phyloP scores from a whole-genome alignment of 805 yeast species.

The Zygoascus ofunaensis region DNA sequence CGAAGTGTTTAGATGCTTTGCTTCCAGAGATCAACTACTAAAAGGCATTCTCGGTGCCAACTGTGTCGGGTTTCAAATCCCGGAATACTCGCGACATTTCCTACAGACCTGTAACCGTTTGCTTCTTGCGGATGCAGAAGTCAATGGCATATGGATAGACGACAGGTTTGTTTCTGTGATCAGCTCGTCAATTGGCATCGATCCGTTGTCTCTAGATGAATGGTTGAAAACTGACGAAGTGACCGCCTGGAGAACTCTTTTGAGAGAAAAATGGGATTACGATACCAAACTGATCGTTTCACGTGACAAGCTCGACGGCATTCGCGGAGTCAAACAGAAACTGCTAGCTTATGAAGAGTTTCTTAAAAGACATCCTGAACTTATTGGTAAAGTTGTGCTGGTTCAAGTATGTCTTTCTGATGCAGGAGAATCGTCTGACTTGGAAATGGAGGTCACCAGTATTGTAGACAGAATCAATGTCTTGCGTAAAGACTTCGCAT shows the following conservation, averaged over 20 bases:
- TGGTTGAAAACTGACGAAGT: constrained; percentile 34
- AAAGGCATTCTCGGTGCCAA: constrained; percentile 86
- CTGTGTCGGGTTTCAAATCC: constrained; percentile 79
- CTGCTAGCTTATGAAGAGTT: constrained; percentile 78
- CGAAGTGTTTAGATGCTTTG: constrained; percentile 89
- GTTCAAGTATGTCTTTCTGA: constrained; percentile 48
- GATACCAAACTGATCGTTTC: constrained; percentile 57
- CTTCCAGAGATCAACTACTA: constrained; percentile 69
- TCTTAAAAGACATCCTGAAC: constrained; percentile 61
- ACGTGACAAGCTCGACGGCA: constrained; percentile 78
- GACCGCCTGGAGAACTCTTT: constrained; percentile 33
- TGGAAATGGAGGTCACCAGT: constrained; percentile 63
- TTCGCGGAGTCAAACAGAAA: constrained; percentile 85
- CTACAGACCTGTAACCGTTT: constrained; percentile 81
- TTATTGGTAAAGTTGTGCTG: constrained; percentile 58
- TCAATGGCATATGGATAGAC: constrained; percentile 71
- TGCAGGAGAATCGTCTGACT: constrained; percentile 39
- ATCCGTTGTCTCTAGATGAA: constrained; percentile 38
- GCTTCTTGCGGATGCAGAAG: constrained; percentile 73
- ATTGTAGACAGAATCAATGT: constrained; percentile 84
- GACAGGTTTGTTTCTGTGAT: constrained; percentile 28
- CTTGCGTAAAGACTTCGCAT: constrained; percentile 57
- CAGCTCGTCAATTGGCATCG: constrained; percentile 34
- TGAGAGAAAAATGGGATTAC: constrained; percentile 67
- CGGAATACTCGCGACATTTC: constrained; percentile 90